Evolutionary conservation across 2,329 filamentous ascomycete species (phyloP).

Genomic region (Hypoxylon sp.): DNA sequence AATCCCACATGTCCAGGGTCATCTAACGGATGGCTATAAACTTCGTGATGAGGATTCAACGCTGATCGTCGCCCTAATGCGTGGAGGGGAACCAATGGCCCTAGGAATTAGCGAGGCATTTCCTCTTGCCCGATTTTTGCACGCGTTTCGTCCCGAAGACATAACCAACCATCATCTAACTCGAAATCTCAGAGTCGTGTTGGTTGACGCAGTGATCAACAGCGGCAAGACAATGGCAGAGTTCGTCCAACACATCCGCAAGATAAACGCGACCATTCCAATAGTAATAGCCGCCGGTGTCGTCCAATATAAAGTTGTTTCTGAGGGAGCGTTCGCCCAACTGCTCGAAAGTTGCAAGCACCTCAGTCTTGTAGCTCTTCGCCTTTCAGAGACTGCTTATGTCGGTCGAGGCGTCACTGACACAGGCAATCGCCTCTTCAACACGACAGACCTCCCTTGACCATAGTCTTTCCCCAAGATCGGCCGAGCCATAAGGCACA

Average conservation of each 20-base stretch:
- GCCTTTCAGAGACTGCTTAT: conserved; percentile 70
- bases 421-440: conserved; percentile 72
- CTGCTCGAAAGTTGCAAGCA: conserved; percentile 17
- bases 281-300: conserved; percentile 71
- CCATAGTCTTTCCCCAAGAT: background rate
- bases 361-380: conserved; percentile 64
- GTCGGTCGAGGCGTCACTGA: conserved; percentile 67
- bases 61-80: conserved; percentile 72
- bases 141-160: conserved; percentile 55
- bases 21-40: conserved; percentile 60
- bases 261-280: conserved; percentile 56
- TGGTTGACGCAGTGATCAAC: conserved; percentile 74
- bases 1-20: conserved; percentile 68
- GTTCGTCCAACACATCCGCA: conserved; percentile 64
- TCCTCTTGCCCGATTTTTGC: conserved; percentile 56
- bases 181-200: conserved; percentile 59
- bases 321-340: conserved; percentile 21
- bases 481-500: background rate
- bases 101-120: conserved; percentile 69
- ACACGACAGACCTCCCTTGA: conserved; percentile 63
- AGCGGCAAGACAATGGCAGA: conserved; percentile 65
- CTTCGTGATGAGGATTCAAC: conserved; percentile 65
- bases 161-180: conserved; percentile 61
- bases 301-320: conserved; percentile 60
- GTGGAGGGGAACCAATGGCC: conserved; percentile 74